Base-by-base conservation (phyloP, 352 stramenopile genomes). In the Phytophthora citrophthora region DNA sequence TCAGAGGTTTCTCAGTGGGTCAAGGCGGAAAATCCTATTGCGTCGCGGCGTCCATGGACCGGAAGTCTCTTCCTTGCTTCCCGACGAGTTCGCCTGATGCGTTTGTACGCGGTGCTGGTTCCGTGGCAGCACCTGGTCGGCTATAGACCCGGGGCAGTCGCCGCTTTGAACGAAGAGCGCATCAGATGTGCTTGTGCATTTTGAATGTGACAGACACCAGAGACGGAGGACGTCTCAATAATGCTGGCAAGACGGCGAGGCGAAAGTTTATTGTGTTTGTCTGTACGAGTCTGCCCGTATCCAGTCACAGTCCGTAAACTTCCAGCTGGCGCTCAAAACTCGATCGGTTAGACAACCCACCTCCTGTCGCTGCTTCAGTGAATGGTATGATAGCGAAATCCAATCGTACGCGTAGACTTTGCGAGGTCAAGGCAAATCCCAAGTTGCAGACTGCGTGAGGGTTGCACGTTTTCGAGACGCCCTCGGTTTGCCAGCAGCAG, bases 111-210 rank as follows among this genome's bases (percentile, higher is more conserved):
- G 43, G 32, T 38, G 29, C 24, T 2, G 9, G 3, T 64, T 70
- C 57, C 43, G 24, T 49, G 15, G 4, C 49, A 60, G 47, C 62
- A 70, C 36, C 55, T 70, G 62, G 49, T 38, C 48, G 47, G n/a
- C 16, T 43, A 70, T 56, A 66, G 41, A 38, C 40, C 24, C 46
- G 27, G 18, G 39, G 53, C 34, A 52, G 32, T 50, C 44, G 55
- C 54, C 50, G 56, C 46, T 64, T 45, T 64, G 56, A 40, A 6
- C 34, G 34, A 40, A 16, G 16, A 34, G 29, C 29, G 29, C 7
- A 34, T 34, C 29, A 34, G 29, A 34, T 34, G 29, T 34, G 29
- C 9, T 34, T 11, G 8, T 4, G 29, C 36, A 45, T 8, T 36
- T 32, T 32, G 44, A 38, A 64, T 64, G 55, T 56, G 55, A 64